phyloP scores from a whole-genome alignment of 176 grass and related monocot species.

The Musa itinerans region DNA sequence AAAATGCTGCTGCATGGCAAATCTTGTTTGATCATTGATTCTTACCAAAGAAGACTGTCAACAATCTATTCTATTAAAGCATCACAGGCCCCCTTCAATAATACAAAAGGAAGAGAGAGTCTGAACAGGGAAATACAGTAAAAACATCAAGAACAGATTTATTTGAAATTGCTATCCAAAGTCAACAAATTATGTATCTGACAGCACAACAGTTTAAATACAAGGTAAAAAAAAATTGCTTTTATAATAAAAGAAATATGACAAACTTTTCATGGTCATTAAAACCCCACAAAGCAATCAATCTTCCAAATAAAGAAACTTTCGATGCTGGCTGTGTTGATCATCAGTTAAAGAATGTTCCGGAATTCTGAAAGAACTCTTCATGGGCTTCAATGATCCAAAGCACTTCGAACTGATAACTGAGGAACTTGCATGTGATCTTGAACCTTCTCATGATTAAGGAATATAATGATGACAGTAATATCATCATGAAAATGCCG shows the following conservation, averaged over 20 bases:
- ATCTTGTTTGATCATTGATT: too few relatives aligned
- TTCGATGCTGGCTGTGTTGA: not conserved
- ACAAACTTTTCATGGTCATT: not conserved
- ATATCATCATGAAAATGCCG: slow-evolving; percentile 97
- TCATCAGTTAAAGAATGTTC: not conserved
- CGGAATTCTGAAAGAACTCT: too few relatives aligned
- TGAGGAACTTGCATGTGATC: slow-evolving; percentile 28
- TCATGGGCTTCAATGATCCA: slow-evolving; percentile 51
- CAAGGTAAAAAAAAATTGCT: not conserved
- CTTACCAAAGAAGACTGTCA: too few relatives aligned
- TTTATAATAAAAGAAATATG: not conserved
- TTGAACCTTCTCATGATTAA: slow-evolving; percentile 62
- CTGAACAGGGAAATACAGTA: too few relatives aligned
- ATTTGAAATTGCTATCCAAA: not conserved
- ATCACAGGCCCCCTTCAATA: too few relatives aligned
- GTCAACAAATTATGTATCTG: not conserved
- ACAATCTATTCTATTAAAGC: too few relatives aligned
- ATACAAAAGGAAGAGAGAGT: too few relatives aligned
- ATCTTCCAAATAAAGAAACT: not conserved
- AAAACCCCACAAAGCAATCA: not conserved
- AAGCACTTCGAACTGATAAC: slow-evolving; percentile 65
- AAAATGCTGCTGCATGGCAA: too few relatives aligned
- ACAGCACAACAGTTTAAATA: slow-evolving; percentile 5
- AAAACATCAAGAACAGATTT: not conserved
- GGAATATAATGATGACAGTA: slow-evolving; percentile 75